Evolutionary conservation across 352 stramenopile species (phyloP), one percentile per base, ranked within the genome.

Genomic region (Blastocystis sp.): DNA sequence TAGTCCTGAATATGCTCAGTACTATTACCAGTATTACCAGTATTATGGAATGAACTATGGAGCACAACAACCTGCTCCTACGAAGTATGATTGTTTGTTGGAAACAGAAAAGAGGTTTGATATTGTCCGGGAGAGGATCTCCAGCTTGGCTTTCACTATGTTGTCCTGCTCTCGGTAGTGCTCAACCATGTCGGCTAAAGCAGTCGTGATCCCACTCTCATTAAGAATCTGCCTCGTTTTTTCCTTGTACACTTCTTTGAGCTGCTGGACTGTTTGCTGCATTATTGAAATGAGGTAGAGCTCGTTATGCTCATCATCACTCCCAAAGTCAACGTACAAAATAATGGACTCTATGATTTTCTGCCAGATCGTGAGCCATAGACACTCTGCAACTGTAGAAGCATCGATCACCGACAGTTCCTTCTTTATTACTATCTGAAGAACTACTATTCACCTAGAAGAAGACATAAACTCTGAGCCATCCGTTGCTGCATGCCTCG

Each of bases 1-100:
- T 37, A 85, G 73, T 68, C 73, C 73, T 18, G 73, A 85, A 43
- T 85, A 85, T 43, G 73, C 73, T 13, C 73, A 85, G 50, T 85
- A 85, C 73, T 85, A 85, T 45, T 85, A 85, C 53, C 73, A 85
- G 53, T 85, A 85, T 53, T 85, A 85, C 55, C 73, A 85, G 73
- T 85, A 85, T 45, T 85, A 85, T 45, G 73, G 73, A 53, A 55
- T 55, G 43, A 39, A 39, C 37, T 45, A 78, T 34, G 39, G 39
- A 54, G 66, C 66, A 34, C 34, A 34, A n/a, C 43, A 39, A 9
- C 66, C 66, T 55, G 66, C 39, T 62, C n/a, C 66, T 24, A 37
- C 13, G 20, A 59, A 78, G 50, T 78, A n/a, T 34, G 30, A 5
- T 13, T 78, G 66, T 78, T 78, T 78, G 66, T 78, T 78, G 30